These are phyloP conservation scores for Earliella scabrosa DNA, from an alignment of 1,284 basidiomycete genomes.

Conservation along the genomic window DNA sequence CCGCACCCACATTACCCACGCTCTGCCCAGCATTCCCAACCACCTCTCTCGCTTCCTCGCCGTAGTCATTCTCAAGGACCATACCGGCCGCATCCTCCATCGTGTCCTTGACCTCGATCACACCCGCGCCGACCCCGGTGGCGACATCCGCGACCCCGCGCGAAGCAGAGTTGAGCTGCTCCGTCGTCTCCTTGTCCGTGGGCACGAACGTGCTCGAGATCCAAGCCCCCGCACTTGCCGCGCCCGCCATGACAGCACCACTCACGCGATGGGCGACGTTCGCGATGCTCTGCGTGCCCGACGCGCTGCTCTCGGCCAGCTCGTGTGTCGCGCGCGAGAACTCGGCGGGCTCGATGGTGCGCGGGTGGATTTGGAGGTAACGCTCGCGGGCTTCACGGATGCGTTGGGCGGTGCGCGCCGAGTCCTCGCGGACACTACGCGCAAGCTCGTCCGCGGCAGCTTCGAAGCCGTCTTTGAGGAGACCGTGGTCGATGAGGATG, in stretches of 20 bases:
- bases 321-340: conserved; percentile 20
- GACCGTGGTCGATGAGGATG: conserved; percentile 29
- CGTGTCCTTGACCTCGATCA: conserved; percentile 23
- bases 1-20: conserved; percentile 25
- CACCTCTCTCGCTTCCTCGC: conserved; percentile 26
- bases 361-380: conserved; percentile 24
- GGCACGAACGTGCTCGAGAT: conserved; percentile 26
- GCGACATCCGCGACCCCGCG: conserved; percentile 1
- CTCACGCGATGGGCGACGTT: conserved; percentile 26
- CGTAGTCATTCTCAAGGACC: conserved; percentile 30
- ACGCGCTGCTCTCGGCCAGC: conserved; percentile 11
- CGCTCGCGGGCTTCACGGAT: conserved; percentile 18
- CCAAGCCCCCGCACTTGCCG: conserved; percentile 30
- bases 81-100: conserved; percentile 19
- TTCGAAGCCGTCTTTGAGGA: conserved; percentile 34
- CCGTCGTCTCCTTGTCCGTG: conserved; percentile 19
- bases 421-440: conserved; percentile 28
- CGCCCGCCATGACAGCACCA: conserved; percentile 24
- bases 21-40: conserved; percentile 23
- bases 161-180: conserved; percentile 14
- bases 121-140: conserved; percentile 16
- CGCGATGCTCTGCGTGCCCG: conserved; percentile 25
- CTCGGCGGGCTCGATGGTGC: conserved; percentile 20
- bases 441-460: conserved; percentile 33
- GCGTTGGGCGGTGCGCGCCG: conserved; percentile 17